Evolutionary conservation across 345 rosid genomes (phyloP), one percentile per base, ranked within the genome.

Genomic region (Populus euphratica): DNA sequence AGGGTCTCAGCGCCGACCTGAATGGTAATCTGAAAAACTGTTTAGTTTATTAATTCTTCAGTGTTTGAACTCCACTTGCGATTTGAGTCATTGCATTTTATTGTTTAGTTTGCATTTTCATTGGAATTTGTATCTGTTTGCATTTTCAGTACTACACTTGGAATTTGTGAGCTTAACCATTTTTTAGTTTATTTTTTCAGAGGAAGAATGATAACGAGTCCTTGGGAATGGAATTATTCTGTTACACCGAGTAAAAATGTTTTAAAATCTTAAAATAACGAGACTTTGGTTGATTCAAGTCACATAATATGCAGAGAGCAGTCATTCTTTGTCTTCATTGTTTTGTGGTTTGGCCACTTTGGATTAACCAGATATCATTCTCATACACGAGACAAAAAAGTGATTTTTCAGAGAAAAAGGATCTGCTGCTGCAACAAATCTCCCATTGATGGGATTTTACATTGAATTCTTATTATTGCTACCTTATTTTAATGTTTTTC

Each of bases 1-100:
- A 91, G 89, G 88, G 93, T 82, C 86, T 94, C 80, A 92, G 87
- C 59, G 96, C 99, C 16, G 98, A 94, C 79, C 91, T 96, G 72
- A 94, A 91, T 80, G 98, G 99, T 96, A 91, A 82, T 69, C n/a
- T 44, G 13, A 17, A 72, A 71, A 38, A 27, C n/a, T 5, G 43
- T 41, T 73, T 79, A 16, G 70, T 63, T 33, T 70, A 13, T 11
- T 36, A 59, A 44, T 66, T 49, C 35, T 47, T 25, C 23, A 35
- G 35, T 11, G 54, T 56, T 63, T 68, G 49, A 65, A 29, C 14
- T 71, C 63, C 21, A 49, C 36, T 49, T 18, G 13, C 52, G 12
- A 63, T 69, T 43, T 36, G 56, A 10, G 43, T 44, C 8, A 27
- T 72, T 68, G 67, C 38, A 67, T 56, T 66, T 35, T 12, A 72